Evolutionary conservation across 305 asterid species (phyloP).

Genomic region (Solanum hybrid): DNA sequence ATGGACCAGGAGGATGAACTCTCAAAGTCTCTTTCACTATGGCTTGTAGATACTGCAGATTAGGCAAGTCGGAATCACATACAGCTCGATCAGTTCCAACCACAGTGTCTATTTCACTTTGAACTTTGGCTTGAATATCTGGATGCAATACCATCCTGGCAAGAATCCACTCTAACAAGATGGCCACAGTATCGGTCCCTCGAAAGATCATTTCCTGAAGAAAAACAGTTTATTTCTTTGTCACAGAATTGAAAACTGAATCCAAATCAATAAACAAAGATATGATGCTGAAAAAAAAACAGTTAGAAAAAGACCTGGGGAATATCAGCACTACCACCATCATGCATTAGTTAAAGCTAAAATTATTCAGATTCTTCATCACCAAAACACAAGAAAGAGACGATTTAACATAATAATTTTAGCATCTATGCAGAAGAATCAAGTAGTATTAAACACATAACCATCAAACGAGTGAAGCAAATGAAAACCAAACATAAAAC

Average conservation of each 20-base stretch:
- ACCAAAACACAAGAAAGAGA: conserved; percentile 18
- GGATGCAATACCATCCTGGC: conserved; percentile 83
- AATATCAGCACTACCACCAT: conserved; percentile 20
- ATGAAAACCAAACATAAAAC: background rate
- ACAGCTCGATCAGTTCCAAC: conserved; percentile 24
- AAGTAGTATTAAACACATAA: background rate
- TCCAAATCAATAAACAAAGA: background rate
- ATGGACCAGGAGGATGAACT: conserved; percentile 81
- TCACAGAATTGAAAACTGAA: background rate
- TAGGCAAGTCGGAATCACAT: conserved; percentile 43
- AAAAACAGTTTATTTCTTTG: background rate
- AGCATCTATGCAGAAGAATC: background rate
- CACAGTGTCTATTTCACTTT: conserved; percentile 38
- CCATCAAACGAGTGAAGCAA: background rate
- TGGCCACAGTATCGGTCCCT: conserved; percentile 72
- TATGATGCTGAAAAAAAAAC: background rate
- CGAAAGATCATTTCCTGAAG: conserved; percentile 72
- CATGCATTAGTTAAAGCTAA: conserved; percentile 13
- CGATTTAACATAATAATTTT: background rate
- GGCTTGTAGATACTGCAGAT: conserved; percentile 50
- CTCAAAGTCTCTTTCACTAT: conserved; percentile 70
- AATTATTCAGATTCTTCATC: conserved; percentile 46
- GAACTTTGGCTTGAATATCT: conserved; percentile 49
- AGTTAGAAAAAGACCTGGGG: background rate
- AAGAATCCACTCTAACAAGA: conserved; percentile 70